Evolutionary conservation across 441 rosid species (phyloP).

Genomic region (Syzygium syzygioides): DNA sequence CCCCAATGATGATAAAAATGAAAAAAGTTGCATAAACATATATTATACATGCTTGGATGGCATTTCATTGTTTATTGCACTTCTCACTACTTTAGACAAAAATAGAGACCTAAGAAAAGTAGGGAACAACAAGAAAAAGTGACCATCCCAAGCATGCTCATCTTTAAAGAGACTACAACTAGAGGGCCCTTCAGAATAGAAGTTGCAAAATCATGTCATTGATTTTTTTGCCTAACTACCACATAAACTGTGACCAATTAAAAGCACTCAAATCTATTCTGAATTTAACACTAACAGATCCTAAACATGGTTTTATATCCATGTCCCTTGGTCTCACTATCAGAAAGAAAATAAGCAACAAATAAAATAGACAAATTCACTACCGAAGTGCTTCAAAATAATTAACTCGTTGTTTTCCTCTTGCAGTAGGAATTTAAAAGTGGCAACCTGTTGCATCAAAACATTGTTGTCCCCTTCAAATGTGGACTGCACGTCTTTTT

Average conservation of each 20-base stretch:
- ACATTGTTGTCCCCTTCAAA: conserved; percentile 94
- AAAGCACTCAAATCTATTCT: neutral
- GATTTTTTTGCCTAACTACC: neutral
- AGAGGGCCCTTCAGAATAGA: neutral
- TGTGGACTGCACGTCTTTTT: conserved; percentile 86
- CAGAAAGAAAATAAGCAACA: neutral
- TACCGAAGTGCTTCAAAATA: neutral
- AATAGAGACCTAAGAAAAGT: neutral
- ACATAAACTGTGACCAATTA: neutral
- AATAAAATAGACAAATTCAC: neutral
- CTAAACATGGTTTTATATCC: neutral
- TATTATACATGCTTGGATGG: neutral
- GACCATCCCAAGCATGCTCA: neutral
- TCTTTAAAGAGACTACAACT: neutral
- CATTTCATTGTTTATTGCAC: neutral
- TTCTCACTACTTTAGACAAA: neutral
- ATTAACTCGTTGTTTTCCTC: neutral
- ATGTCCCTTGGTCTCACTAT: neutral
- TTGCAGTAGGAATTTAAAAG: neutral
- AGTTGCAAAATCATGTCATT: neutral
- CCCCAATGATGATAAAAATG: neutral
- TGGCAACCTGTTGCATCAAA: conserved; percentile 85
- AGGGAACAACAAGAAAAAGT: neutral
- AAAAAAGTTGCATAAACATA: neutral
- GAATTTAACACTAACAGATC: neutral